Conservation (phyloP, 352 stramenopile genomes). For the Globisporangium megalacanthum region DNA sequence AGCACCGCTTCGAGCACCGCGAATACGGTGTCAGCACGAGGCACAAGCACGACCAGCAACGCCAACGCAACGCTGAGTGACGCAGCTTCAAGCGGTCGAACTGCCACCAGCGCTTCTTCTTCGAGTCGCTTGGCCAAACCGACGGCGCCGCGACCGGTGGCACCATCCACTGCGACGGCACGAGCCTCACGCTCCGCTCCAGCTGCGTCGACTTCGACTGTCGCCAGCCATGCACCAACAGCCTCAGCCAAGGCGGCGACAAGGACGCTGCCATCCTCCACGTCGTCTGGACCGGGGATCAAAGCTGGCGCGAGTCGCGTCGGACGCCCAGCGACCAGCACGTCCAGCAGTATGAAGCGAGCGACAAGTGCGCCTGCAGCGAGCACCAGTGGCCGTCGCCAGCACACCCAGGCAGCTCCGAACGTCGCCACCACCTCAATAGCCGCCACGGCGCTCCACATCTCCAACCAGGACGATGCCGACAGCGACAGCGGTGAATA, state of each 20-base stretch:
- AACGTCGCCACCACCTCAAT: background rate
- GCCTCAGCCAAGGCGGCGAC: background rate
- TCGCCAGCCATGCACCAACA: background rate
- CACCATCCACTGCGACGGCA: background rate
- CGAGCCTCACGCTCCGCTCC: background rate
- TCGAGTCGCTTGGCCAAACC: background rate
- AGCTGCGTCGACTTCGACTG: background rate
- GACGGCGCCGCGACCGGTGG: background rate
- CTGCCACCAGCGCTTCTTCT: background rate
- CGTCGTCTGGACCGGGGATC: background rate
- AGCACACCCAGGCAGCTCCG: background rate
- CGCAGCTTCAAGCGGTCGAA: background rate
- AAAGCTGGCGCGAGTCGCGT: background rate
- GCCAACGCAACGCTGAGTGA: background rate
- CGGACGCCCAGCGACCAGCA: background rate
- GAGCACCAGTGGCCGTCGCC: background rate
- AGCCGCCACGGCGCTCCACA: background rate
- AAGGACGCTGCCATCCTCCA: background rate
- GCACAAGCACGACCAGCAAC: background rate
- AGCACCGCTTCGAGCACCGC: background rate
- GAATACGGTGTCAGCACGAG: too few species aligned
- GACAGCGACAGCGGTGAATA: conserved; percentile 9
- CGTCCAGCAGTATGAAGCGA: background rate
- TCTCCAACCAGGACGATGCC: conserved; percentile 5
- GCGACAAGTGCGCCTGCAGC: background rate